These are phyloP conservation scores for Fusarium papillatum DNA, from an alignment of 2,329 filamentous ascomycete genomes.

Conservation along the genomic window DNA sequence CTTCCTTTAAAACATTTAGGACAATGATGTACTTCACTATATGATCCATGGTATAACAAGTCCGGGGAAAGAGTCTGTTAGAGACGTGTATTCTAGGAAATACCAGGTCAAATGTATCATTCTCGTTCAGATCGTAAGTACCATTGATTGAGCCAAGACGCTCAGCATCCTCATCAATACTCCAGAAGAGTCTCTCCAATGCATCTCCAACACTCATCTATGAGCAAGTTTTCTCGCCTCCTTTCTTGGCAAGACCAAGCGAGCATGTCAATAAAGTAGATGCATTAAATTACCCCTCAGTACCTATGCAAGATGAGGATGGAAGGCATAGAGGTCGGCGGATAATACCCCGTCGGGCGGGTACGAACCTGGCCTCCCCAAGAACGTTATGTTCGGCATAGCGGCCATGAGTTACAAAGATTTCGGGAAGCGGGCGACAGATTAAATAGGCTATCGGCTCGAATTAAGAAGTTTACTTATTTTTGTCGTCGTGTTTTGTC, in stretches of 20 bases:
- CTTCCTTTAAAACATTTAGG: neutral
- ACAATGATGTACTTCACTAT: neutral
- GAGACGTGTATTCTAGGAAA: too few species aligned
- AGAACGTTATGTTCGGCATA: neutral
- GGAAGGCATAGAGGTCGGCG: neutral
- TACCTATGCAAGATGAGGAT: neutral
- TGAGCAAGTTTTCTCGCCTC: neutral
- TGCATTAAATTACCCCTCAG: neutral
- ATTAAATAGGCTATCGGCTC: neutral
- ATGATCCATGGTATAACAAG: neutral
- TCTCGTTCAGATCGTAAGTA: too few species aligned
- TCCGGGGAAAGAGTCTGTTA: neutral
- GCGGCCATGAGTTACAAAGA: neutral
- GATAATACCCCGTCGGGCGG: neutral
- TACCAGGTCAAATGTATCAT: neutral
- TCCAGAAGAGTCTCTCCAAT: neutral
- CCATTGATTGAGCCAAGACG: neutral
- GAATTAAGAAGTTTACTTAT: neutral
- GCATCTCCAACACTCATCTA: neutral
- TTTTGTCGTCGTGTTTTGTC: neutral
- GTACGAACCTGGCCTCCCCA: neutral
- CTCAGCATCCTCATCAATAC: neutral
- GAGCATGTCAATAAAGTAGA: neutral
- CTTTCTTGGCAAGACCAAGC: neutral
- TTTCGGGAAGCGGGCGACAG: neutral